Evolutionary conservation across 2,329 filamentous ascomycete species (phyloP), one percentile per base, ranked within the genome.

Genomic region (Colletotrichum sp.): DNA sequence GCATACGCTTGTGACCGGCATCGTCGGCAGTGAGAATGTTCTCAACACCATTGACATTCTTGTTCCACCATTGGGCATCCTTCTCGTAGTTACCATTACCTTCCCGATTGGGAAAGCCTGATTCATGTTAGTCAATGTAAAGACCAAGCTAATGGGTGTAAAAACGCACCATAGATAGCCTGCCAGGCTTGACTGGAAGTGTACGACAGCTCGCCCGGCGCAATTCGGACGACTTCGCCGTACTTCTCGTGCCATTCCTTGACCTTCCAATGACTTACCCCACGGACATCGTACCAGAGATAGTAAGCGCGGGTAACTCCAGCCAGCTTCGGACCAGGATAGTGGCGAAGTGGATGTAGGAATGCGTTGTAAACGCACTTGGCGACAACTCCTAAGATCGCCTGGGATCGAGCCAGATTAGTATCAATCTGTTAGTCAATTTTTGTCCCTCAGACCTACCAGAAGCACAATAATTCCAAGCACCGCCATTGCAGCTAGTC

Each of bases 171-270:
- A 68, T 87, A 87, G 21, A 88, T 88, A 13, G 86, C 84, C 68
- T 84, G 84, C 84, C 84, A 87, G 3, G 83, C 84, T 12, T 80
- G 68, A 6, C 80, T 44, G 4, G 81, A 81, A 12, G 81, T 83
- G 71, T 86, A 87, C 3, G 84, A 83, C 2, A 89, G 82, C 32
- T 84, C 80, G 26, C 84, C 82, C 0, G 87, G 87, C 0, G 80
- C 82, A 8, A 86, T 80, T 3, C 88, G 84, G 15, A 89, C 82
- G 1, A 88, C 82, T 21, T 79, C 74, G 9, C 81, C 81, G 60
- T 83, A 83, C 16, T 72, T 36, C 18, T 79, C 72, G 21, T 83
- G 81, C 64, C 76, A 74, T 26, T 76, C 73, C 28, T 73, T 71
- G 30, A 76, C 69, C 57, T 76, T 76, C 73, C 73, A 76, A 13